Conservation (phyloP, 345 rosid genomes). For the Aquilaria sinensis region DNA sequence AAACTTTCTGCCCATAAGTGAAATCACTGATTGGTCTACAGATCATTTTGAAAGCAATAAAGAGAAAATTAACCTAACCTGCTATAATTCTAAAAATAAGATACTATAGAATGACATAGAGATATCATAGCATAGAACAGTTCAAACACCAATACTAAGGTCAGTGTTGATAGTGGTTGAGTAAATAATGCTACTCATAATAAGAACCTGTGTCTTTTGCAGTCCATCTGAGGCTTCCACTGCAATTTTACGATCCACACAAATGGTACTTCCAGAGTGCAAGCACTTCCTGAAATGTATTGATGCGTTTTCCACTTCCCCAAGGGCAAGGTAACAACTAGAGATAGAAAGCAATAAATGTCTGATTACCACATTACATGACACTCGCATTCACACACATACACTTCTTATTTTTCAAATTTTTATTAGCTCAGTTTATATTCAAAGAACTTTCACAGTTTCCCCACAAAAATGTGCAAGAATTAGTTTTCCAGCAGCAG, state of each 20-base stretch:
- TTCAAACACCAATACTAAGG: background rate
- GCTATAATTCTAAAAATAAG: background rate
- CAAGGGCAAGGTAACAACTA: constrained; percentile 92
- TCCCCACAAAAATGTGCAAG: too few species aligned
- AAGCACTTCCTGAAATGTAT: constrained; percentile 69
- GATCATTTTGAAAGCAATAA: background rate
- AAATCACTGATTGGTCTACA: constrained; percentile 18
- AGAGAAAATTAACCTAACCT: background rate
- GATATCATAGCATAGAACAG: background rate
- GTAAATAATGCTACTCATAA: constrained; percentile 5
- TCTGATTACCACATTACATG: too few species aligned
- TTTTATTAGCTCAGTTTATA: too few species aligned
- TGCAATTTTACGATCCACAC: constrained; percentile 72
- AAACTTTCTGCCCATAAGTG: constrained; percentile 63
- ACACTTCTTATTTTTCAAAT: too few species aligned
- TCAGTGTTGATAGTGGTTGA: background rate
- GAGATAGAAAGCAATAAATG: constrained; percentile 5
- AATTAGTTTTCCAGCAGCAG: too few species aligned
- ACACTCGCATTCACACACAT: too few species aligned
- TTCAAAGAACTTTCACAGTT: too few species aligned
- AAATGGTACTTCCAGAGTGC: constrained; percentile 62
- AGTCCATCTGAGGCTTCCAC: constrained; percentile 95
- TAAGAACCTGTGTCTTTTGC: constrained; percentile 73
- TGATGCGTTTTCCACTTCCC: constrained; percentile 83
- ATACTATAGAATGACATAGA: background rate